Conservation (phyloP, 129 eudicot genomes). For the Solidago caesia region DNA sequence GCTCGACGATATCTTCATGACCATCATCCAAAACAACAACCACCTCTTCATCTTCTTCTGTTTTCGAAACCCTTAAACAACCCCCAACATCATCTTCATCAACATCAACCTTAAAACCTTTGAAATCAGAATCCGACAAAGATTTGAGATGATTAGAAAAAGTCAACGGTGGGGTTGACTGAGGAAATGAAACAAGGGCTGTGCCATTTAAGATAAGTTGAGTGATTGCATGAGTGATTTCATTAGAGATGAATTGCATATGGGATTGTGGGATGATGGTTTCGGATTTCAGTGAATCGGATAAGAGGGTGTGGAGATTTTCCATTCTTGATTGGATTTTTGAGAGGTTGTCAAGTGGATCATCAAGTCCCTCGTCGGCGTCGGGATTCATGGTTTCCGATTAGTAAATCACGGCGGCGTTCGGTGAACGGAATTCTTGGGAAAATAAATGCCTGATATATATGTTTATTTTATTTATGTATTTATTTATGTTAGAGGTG, state of each 20-base stretch:
- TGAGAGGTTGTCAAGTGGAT: constrained; percentile 60
- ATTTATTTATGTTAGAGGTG: neutral
- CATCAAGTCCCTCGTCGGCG: constrained; percentile 29
- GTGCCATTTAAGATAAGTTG: constrained; percentile 70
- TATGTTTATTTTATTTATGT: too few species aligned
- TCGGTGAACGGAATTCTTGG: neutral
- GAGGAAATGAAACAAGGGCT: constrained; percentile 48
- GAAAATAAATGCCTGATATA: neutral
- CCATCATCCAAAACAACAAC: constrained; percentile 14
- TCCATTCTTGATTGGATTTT: constrained; percentile 52
- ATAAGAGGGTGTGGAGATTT: constrained; percentile 55
- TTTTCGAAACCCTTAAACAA: constrained; percentile 26
- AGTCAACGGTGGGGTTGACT: constrained; percentile 10
- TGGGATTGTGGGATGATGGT: constrained; percentile 42
- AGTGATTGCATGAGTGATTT: constrained; percentile 69
- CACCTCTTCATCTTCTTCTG: constrained; percentile 5
- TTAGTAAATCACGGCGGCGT: neutral
- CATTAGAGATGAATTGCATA: constrained; percentile 47
- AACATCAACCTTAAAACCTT: neutral
- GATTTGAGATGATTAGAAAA: neutral
- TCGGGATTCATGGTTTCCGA: constrained; percentile 30
- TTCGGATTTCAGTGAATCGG: constrained; percentile 52
- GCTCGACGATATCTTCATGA: constrained; percentile 60
- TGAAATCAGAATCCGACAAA: constrained; percentile 7
- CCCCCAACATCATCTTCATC: neutral